Conservation (phyloP, 192 early-diverging fungal genomes). For the Coemansia sp. region DNA sequence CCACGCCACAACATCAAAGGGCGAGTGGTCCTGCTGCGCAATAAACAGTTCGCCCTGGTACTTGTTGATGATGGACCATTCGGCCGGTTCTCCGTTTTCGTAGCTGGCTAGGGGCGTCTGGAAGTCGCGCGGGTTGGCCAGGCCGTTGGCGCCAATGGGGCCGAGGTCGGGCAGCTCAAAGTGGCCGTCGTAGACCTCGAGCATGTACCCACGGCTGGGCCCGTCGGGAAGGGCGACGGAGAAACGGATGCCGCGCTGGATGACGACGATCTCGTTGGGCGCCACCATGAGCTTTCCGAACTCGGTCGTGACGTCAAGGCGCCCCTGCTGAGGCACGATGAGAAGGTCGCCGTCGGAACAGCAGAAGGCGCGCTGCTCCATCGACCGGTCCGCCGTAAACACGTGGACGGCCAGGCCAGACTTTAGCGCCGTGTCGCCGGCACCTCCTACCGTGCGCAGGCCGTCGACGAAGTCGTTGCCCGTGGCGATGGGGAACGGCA, state of each 20-base stretch:
- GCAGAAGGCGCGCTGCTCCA: conserved; percentile 80
- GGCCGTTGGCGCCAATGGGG: conserved; percentile 93
- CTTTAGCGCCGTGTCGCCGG: conserved; percentile 76
- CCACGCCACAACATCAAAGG: conserved; percentile 97
- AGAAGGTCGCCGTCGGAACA: conserved; percentile 92
- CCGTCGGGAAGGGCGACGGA: conserved; percentile 77
- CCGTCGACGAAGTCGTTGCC: conserved; percentile 78
- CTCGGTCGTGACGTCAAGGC: conserved; percentile 89
- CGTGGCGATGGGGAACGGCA: conserved; percentile 70
- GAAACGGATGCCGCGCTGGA: conserved; percentile 91
- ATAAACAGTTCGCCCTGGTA: conserved; percentile 79
- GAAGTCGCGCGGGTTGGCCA: conserved; percentile 95
- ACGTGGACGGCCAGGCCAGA: conserved; percentile 85
- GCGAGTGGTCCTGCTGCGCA: conserved; percentile 76
- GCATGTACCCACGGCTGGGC: conserved; percentile 84
- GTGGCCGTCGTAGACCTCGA: conserved; percentile 85
- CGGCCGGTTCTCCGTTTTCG: conserved; percentile 54
- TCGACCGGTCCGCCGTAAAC: conserved; percentile 74
- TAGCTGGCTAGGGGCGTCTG: conserved; percentile 82
- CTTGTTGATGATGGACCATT: conserved; percentile 77
- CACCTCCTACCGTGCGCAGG: conserved; percentile 79
- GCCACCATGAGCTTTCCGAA: conserved; percentile 78
- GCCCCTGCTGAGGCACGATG: conserved; percentile 90
- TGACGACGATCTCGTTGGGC: conserved; percentile 91
- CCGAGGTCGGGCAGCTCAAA: conserved; percentile 96